phyloP scores from a whole-genome alignment of 2,329 filamentous ascomycete genomes.

The Diaporthe capsici region DNA sequence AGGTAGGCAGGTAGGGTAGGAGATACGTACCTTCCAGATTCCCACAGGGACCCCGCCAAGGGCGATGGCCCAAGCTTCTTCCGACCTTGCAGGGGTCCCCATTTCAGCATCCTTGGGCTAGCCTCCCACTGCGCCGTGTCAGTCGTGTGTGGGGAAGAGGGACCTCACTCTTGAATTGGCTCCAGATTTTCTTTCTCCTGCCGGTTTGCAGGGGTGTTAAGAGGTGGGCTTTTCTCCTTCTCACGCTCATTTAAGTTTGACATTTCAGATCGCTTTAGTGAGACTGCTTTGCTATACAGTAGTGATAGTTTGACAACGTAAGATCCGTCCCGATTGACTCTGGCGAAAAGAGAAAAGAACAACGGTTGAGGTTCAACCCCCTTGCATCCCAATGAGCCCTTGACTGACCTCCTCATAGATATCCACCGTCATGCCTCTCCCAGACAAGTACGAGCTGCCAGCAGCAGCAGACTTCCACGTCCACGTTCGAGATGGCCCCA shows the following conservation, averaged over 20 bases:
- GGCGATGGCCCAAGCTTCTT: slow-evolving; percentile 18
- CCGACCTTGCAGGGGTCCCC: background rate
- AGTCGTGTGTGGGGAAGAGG: background rate
- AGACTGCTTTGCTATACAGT: background rate
- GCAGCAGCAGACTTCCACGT: slow-evolving; percentile 79
- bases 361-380: background rate
- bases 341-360: background rate
- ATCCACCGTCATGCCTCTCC: slow-evolving; percentile 47
- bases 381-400: background rate
- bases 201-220: slow-evolving; percentile 14
- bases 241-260: slow-evolving; percentile 20
- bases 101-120: background rate
- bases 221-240: slow-evolving; percentile 10
- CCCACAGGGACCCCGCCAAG: slow-evolving; percentile 19
- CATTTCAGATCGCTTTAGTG: slow-evolving; percentile 7
- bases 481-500: slow-evolving; percentile 77
- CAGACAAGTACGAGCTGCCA: slow-evolving; percentile 65
- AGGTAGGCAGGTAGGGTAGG: background rate
- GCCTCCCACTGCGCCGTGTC: background rate
- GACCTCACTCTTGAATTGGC: slow-evolving; percentile 5
- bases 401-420: background rate
- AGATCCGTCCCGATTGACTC: background rate
- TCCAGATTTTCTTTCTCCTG: slow-evolving; percentile 11
- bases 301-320: background rate
- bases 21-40: slow-evolving; percentile 7